These are phyloP conservation scores for Trametes versicolor DNA, from an alignment of 1,284 basidiomycete species.

Conservation along the genomic window DNA sequence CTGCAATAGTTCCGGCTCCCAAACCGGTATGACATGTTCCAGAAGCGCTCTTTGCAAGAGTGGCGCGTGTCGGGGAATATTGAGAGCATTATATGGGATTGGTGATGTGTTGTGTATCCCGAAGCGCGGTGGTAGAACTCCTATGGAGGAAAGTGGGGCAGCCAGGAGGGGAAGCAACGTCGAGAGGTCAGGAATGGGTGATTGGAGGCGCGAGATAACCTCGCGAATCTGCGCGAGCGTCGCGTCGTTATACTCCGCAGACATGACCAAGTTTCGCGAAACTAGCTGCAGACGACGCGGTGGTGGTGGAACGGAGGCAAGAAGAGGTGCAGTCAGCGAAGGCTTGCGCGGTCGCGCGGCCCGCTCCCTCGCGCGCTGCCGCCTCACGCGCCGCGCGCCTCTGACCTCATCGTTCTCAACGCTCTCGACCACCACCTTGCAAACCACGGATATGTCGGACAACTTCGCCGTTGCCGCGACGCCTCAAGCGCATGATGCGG, in stretches of 20 bases:
- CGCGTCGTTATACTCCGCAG: constrained; percentile 40
- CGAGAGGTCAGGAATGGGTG: constrained; percentile 58
- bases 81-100: constrained; percentile 46
- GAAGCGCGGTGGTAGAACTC: constrained; percentile 67
- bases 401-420: constrained; percentile 23
- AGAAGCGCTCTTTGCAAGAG: constrained; percentile 71
- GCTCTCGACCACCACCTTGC: constrained; percentile 5
- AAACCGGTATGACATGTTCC: constrained; percentile 72
- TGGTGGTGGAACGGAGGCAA: constrained; percentile 15
- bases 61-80: constrained; percentile 60
- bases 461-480: constrained; percentile 36
- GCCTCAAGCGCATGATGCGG: constrained; percentile 45
- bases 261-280: constrained; percentile 24
- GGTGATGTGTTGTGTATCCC: constrained; percentile 49
- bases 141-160: constrained; percentile 63
- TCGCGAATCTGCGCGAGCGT: constrained; percentile 52
- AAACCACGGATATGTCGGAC: constrained; percentile 35
- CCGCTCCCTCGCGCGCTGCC: constrained; percentile 9
- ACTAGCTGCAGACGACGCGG: neutral
- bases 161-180: constrained; percentile 64
- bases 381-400: neutral
- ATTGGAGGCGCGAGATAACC: constrained; percentile 59
- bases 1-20: constrained; percentile 67
- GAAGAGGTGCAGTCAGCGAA: neutral
- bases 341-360: constrained; percentile 8